These are phyloP conservation scores for Myxozyma kluyveri DNA, from an alignment of 805 yeast species.

Conservation along the genomic window DNA sequence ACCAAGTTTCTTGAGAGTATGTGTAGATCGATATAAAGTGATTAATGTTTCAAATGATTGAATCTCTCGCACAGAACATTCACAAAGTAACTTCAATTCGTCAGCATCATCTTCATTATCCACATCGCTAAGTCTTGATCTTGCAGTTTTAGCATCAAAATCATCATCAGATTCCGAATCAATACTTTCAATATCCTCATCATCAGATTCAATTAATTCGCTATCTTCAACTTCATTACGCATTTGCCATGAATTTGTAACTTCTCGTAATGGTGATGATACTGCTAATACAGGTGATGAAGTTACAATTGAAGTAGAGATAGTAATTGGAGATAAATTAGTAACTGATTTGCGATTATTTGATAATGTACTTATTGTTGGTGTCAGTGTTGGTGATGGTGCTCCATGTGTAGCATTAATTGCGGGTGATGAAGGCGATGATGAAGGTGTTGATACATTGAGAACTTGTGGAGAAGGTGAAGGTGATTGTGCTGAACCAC, in stretches of 20 bases:
- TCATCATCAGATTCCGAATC: not conserved
- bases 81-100: not conserved
- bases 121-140: not conserved
- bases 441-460: no score
- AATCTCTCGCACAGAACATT: slow-evolving; percentile 31
- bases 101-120: not conserved
- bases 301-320: no score
- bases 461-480: no score
- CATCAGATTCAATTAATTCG: no score
- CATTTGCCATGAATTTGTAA: slow-evolving; percentile 17
- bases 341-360: no score
- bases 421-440: no score
- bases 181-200: not conserved
- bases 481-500: no score
- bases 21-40: slow-evolving; percentile 27
- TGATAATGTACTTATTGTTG: no score
- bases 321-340: no score
- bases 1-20: slow-evolving; percentile 42
- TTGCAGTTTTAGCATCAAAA: not conserved
- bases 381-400: no score
- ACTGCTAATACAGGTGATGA: no score
- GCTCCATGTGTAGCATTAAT: no score
- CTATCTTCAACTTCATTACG: not conserved
- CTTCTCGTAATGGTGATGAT: slow-evolving; percentile 23
- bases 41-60: slow-evolving; percentile 39